A percentile compares a stretch with the other conserved stretches of the same genome.
Evolutionary conservation across 2,329 filamentous ascomycete genomes (phyloP).

Genomic region (Apiospora marii): DNA sequence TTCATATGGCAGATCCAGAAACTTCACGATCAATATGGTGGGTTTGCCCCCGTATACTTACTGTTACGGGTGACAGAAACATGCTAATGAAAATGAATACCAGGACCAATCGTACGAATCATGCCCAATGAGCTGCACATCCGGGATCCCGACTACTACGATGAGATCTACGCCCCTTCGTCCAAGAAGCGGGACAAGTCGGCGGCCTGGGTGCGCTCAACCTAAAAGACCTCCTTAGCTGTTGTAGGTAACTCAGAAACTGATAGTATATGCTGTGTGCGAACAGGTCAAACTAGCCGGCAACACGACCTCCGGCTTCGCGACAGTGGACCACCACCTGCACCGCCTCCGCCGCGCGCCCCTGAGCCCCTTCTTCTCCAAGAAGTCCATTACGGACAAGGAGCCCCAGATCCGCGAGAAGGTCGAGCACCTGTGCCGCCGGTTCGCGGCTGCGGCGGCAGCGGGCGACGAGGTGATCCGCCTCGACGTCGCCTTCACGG

Average conservation of each 20-base stretch:
- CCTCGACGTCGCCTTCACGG: conserved; percentile 39
- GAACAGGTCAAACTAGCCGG: background rate
- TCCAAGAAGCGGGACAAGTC: conserved; percentile 42
- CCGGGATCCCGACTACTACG: conserved; percentile 42
- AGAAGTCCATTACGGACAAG: conserved; percentile 42
- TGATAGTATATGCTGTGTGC: background rate
- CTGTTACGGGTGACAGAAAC: background rate
- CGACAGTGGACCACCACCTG: conserved; percentile 36
- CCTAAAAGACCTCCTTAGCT: too few relatives aligned
- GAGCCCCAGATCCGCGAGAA: conserved; percentile 33
- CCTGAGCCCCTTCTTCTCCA: conserved; percentile 39
- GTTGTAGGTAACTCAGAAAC: background rate
- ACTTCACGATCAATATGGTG: conserved; percentile 52
- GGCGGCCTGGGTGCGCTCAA: background rate
- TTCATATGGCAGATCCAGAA: conserved; percentile 51
- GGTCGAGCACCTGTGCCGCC: conserved; percentile 32
- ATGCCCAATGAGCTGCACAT: conserved; percentile 36
- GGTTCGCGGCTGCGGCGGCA: conserved; percentile 38
- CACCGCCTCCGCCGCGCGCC: conserved; percentile 36
- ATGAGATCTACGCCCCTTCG: conserved; percentile 47
- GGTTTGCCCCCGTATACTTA: too few relatives aligned
- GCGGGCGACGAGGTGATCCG: conserved; percentile 42
- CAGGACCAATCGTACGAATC: conserved; percentile 32
- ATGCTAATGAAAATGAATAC: background rate
- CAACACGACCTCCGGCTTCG: conserved; percentile 32